These are phyloP conservation scores for Neonectria punicea DNA, from an alignment of 2,329 filamentous ascomycete species.

Conservation along the genomic window DNA sequence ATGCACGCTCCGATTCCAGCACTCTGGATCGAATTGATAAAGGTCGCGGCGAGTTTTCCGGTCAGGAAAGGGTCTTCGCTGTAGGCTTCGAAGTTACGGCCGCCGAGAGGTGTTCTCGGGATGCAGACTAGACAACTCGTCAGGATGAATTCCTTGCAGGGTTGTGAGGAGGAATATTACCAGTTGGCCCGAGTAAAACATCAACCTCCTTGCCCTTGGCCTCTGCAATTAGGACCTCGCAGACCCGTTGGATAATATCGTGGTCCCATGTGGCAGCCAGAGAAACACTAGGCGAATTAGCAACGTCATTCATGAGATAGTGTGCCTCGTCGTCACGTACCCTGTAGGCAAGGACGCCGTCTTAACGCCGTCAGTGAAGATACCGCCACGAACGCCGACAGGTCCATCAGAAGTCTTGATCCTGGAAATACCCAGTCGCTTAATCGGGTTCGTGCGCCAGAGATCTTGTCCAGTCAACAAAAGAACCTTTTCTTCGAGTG, in stretches of 20 bases:
- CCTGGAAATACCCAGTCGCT: slow-evolving; percentile 15
- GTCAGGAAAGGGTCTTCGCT: slow-evolving; percentile 54
- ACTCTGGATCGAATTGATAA: slow-evolving; percentile 49
- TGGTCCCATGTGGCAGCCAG: slow-evolving; percentile 26
- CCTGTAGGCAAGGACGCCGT: slow-evolving; percentile 26
- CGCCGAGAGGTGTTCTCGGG: slow-evolving; percentile 47
- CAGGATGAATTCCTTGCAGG: background rate
- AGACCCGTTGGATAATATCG: slow-evolving; percentile 15
- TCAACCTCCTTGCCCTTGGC: slow-evolving; percentile 31
- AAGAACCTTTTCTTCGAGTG: slow-evolving; percentile 24
- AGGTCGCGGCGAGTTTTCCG: slow-evolving; percentile 45
- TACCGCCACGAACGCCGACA: slow-evolving; percentile 24
- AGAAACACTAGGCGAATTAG: slow-evolving; percentile 18
- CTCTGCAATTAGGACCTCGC: slow-evolving; percentile 23
- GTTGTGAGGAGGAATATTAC: background rate
- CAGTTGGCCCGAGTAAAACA: slow-evolving; percentile 27
- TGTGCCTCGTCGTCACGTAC: background rate
- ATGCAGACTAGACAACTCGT: slow-evolving; percentile 16
- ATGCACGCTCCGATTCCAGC: slow-evolving; percentile 52
- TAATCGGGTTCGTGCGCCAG: slow-evolving; percentile 21
- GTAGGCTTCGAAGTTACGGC: slow-evolving; percentile 53
- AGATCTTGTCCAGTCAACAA: slow-evolving; percentile 18
- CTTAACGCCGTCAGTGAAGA: slow-evolving; percentile 28
- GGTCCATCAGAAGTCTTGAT: slow-evolving; percentile 30
- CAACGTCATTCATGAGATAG: background rate